These are phyloP conservation scores for Takakia lepidozioides DNA, from an alignment of 225 moss, liverwort and hornwort species.

Conservation along the genomic window DNA sequence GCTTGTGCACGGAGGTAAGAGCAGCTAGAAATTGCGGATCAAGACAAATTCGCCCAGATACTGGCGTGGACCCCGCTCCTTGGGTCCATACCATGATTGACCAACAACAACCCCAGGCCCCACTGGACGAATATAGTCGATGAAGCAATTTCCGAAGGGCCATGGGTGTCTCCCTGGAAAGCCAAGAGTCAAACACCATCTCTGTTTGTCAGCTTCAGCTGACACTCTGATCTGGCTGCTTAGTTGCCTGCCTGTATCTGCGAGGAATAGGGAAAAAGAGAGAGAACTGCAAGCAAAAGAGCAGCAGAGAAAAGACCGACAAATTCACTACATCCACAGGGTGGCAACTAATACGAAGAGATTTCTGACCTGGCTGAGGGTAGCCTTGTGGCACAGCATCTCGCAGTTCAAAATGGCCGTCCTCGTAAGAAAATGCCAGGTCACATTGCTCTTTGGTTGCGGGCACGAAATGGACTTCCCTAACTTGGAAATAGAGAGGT, in stretches of 20 bases:
- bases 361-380: constrained; percentile 67
- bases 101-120: constrained; percentile 93
- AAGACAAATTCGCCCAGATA: constrained; percentile 61
- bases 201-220: no score
- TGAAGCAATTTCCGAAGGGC: constrained; percentile 64
- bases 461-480: constrained; percentile 47
- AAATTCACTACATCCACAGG: no score
- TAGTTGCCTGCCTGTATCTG: no score
- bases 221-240: no score
- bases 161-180: constrained; percentile 67
- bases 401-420: constrained; percentile 66
- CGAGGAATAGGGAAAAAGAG: no score
- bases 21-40: constrained; percentile 37
- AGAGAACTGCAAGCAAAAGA: no score
- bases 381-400: constrained; percentile 58
- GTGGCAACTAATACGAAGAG: no score
- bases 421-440: constrained; percentile 61
- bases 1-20: no score
- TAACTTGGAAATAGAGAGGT: constrained; percentile 82
- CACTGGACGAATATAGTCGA: constrained; percentile 78
- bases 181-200: no score
- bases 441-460: constrained; percentile 79
- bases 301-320: no score
- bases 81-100: constrained; percentile 60
- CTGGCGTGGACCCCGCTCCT: constrained; percentile 28